Conservation (phyloP, 2,329 filamentous ascomycete species). For the Claviceps spartinae region DNA sequence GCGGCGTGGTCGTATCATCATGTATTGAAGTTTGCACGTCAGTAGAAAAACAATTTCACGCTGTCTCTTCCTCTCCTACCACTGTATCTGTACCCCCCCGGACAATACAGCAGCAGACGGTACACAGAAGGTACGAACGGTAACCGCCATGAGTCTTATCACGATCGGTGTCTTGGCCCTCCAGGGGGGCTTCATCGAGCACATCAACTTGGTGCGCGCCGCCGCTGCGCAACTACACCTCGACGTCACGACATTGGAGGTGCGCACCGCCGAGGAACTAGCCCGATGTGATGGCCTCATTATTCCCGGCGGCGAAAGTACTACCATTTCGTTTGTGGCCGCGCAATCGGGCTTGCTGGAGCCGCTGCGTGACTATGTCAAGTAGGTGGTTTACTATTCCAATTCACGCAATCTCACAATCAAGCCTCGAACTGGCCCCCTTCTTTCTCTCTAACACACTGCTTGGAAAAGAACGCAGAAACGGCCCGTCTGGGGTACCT, state of each 20-base stretch:
- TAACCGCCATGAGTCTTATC: constrained; percentile 13
- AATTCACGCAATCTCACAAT: not conserved
- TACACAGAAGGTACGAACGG: not conserved
- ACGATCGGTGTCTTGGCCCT: constrained; percentile 56
- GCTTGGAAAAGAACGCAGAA: constrained; percentile 43
- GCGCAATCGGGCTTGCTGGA: constrained; percentile 69
- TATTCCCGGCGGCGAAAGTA: constrained; percentile 90
- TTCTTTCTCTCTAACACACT: not conserved
- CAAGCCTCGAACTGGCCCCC: too few species aligned
- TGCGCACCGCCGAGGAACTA: constrained; percentile 63
- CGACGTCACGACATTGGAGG: constrained; percentile 56
- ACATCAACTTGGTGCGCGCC: constrained; percentile 59
- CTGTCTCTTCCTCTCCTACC: not conserved
- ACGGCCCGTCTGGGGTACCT: constrained; percentile 90
- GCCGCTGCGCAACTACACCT: constrained; percentile 42
- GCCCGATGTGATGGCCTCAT: constrained; percentile 67
- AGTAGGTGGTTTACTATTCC: constrained; percentile 32
- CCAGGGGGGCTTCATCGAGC: constrained; percentile 87
- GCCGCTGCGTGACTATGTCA: constrained; percentile 78
- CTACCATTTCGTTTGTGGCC: constrained; percentile 81
- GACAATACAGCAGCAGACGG: too few species aligned
- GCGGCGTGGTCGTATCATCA: not conserved
- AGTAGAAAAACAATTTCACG: too few species aligned
- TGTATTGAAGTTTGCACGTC: not conserved
- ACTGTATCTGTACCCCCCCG: too few species aligned